phyloP scores from a whole-genome alignment of 192 early-diverging fungal genomes.

The Helicostylum pulchrum region DNA sequence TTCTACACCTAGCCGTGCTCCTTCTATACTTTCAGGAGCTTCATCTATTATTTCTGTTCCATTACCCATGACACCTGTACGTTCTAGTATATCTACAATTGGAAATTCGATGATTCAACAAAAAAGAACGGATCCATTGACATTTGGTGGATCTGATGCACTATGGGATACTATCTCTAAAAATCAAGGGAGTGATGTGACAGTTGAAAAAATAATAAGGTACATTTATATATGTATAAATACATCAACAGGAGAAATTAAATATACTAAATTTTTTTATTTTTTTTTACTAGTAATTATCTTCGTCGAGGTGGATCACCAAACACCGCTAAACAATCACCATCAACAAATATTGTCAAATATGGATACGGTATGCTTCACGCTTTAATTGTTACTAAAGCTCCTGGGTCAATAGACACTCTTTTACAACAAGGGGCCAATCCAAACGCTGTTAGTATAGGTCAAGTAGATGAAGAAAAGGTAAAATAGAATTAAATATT shows the following conservation, averaged over 20 bases:
- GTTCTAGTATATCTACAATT: neutral
- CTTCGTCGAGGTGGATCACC: conserved; percentile 34
- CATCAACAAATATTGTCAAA: conserved; percentile 14
- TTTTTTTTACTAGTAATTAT: conserved; percentile 20
- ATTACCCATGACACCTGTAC: neutral
- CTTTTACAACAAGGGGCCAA: conserved; percentile 38
- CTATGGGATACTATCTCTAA: conserved; percentile 37
- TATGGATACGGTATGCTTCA: conserved; percentile 40
- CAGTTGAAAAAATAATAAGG: conserved; percentile 38
- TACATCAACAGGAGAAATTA: neutral
- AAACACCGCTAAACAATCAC: conserved; percentile 36
- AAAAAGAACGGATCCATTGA: conserved; percentile 21
- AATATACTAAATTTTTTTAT: neutral
- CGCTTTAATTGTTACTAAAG: conserved; percentile 23
- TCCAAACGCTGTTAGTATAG: conserved; percentile 26
- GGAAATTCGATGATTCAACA: conserved; percentile 5
- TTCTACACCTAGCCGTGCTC: neutral
- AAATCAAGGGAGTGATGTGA: conserved; percentile 24
- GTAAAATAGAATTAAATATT: conserved; percentile 4
- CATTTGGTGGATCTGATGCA: conserved; percentile 35
- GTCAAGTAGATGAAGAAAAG: conserved; percentile 33
- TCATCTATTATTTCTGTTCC: neutral
- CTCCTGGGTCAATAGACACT: conserved; percentile 20
- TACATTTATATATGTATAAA: neutral
- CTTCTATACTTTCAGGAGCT: neutral